Evolutionary conservation across 345 rosid species (phyloP).

Genomic region (Isatis tinctoria): DNA sequence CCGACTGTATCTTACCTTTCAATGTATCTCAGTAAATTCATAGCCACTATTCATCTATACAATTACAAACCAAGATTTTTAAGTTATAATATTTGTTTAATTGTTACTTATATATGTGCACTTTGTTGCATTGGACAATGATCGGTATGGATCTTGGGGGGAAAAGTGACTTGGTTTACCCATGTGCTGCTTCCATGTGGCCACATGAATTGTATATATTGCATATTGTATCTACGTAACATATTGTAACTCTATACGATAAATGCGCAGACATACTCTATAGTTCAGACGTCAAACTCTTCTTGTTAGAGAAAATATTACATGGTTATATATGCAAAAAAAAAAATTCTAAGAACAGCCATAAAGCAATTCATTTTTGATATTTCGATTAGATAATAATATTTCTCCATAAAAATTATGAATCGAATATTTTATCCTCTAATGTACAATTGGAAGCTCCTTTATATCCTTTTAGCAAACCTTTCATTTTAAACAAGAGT

Average conservation of each 20-base stretch:
- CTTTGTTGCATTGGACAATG: constrained; percentile 10
- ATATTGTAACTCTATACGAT: neutral
- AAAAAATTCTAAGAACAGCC: neutral
- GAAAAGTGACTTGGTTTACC: constrained; percentile 5
- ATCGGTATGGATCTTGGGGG: constrained; percentile 12
- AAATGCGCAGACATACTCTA: neutral
- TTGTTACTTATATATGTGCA: neutral
- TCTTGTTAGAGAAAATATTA: neutral
- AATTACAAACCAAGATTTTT: neutral
- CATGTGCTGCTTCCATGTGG: constrained; percentile 37
- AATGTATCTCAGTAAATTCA: constrained; percentile 11
- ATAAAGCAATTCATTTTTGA: neutral
- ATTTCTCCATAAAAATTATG: neutral
- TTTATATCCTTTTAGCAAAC: too few species aligned
- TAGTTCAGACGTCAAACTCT: neutral
- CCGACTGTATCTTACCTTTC: constrained; percentile 27
- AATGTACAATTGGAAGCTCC: neutral
- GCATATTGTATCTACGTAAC: neutral
- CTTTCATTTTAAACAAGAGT: too few species aligned
- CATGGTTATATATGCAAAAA: neutral
- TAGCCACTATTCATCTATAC: constrained; percentile 16
- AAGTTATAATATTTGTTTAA: neutral
- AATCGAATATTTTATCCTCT: neutral
- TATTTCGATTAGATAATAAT: neutral
- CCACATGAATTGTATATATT: constrained; percentile 27